These are phyloP conservation scores for Calonectria hongkongensis DNA, from an alignment of 2,329 filamentous ascomycete genomes.

Conservation along the genomic window DNA sequence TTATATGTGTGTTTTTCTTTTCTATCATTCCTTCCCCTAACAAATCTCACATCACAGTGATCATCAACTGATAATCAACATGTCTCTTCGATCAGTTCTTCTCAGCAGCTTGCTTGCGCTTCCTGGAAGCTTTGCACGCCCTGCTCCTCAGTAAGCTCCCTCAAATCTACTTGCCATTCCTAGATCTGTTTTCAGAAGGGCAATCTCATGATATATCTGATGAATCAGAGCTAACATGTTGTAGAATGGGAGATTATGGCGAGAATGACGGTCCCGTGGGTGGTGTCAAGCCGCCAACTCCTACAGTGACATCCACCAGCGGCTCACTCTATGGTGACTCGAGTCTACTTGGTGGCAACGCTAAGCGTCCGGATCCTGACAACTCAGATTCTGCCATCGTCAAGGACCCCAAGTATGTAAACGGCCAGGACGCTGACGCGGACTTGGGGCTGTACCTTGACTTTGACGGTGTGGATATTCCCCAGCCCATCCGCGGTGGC, in stretches of 20 bases:
- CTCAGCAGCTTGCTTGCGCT: conserved; percentile 23
- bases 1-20: too few species aligned
- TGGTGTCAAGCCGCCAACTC: conserved; percentile 62
- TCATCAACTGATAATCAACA: background rate
- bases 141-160: conserved; percentile 26
- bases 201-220: background rate
- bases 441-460: conserved; percentile 63
- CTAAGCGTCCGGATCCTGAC: conserved; percentile 60
- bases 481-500: conserved; percentile 28
- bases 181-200: too few species aligned
- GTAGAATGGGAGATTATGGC: conserved; percentile 48
- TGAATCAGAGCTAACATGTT: background rate
- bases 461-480: conserved; percentile 15
- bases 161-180: background rate
- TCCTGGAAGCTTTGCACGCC: conserved; percentile 12
- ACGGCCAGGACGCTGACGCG: conserved; percentile 70
- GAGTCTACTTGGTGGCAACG: conserved; percentile 63
- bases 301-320: conserved; percentile 60
- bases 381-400: conserved; percentile 62
- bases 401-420: conserved; percentile 63
- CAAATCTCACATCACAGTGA: background rate
- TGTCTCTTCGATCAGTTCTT: conserved; percentile 22
- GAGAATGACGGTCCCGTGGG: conserved; percentile 65
- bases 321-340: conserved; percentile 65
- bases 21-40: too few species aligned